These are phyloP conservation scores for Arabidopsis suecica DNA, from an alignment of 345 rosid species.

Conservation along the genomic window DNA sequence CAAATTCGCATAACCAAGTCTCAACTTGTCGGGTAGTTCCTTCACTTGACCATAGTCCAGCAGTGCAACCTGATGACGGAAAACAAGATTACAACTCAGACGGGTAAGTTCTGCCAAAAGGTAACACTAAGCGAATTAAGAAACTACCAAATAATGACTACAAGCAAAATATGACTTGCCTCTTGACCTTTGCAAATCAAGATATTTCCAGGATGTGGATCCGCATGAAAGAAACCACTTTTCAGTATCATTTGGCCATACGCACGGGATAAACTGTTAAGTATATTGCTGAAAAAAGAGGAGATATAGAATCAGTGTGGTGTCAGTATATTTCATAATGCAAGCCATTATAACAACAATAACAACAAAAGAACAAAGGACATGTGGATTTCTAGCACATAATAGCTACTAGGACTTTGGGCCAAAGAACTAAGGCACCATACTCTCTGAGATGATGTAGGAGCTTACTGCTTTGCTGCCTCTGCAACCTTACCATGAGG, in stretches of 20 bases:
- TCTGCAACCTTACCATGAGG: slow-evolving; percentile 83
- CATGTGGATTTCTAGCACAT: slow-evolving; percentile 17
- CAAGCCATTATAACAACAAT: neutral
- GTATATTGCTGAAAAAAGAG: slow-evolving; percentile 67
- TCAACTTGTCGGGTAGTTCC: slow-evolving; percentile 82
- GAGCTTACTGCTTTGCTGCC: slow-evolving; percentile 93
- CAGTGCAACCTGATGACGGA: slow-evolving; percentile 73
- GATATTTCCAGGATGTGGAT: slow-evolving; percentile 98
- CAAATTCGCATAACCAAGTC: slow-evolving; percentile 89
- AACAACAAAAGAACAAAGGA: neutral
- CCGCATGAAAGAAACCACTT: slow-evolving; percentile 97
- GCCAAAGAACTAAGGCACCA: slow-evolving; percentile 35
- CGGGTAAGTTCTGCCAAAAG: slow-evolving; percentile 6
- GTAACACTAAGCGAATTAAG: slow-evolving; percentile 9
- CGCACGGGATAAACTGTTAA: slow-evolving; percentile 76
- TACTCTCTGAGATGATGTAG: slow-evolving; percentile 53
- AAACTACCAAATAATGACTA: slow-evolving; percentile 5
- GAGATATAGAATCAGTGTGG: slow-evolving; percentile 11
- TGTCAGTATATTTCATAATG: slow-evolving; percentile 29
- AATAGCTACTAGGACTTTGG: slow-evolving; percentile 21
- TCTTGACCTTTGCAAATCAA: slow-evolving; percentile 86
- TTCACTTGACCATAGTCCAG: slow-evolving; percentile 97
- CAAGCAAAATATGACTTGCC: slow-evolving; percentile 59
- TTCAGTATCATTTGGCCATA: slow-evolving; percentile 97
- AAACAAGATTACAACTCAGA: slow-evolving; percentile 32